Percentiles rank a stretch among this genome's conserved stretches.
These are phyloP conservation scores for Solanum megistacrolobum DNA, from an alignment of 257 asterid genomes.

Conservation along the genomic window DNA sequence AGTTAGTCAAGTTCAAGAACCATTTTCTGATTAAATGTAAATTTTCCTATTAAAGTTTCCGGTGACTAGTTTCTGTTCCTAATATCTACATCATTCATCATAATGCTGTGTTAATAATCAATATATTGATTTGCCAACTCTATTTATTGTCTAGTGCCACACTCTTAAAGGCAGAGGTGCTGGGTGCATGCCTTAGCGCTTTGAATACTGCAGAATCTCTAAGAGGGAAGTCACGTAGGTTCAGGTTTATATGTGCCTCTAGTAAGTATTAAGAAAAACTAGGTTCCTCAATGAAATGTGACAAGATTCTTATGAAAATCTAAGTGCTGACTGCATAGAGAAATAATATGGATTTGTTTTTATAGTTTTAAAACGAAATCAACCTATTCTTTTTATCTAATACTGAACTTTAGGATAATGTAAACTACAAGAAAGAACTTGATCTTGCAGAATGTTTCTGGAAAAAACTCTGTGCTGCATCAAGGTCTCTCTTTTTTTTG, in stretches of 20 bases:
- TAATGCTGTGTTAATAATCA: neutral
- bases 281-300: neutral
- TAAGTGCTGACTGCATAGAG: neutral
- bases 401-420: neutral
- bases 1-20: neutral
- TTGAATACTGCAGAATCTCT: neutral
- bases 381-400: neutral
- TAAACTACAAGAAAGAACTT: neutral
- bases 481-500: neutral
- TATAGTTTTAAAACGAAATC: neutral
- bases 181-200: neutral
- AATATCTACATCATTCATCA: neutral
- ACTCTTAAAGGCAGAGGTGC: neutral
- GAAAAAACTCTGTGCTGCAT: neutral
- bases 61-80: neutral
- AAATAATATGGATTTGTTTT: neutral
- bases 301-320: neutral
- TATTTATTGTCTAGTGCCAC: neutral
- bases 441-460: neutral
- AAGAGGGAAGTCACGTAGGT: neutral
- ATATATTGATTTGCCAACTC: neutral
- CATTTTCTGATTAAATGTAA: neutral
- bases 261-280: neutral
- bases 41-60: neutral
- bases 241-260: neutral